Evolutionary conservation across 2,329 filamentous ascomycete genomes (phyloP).

Genomic region (Colletotrichum destructivum): DNA sequence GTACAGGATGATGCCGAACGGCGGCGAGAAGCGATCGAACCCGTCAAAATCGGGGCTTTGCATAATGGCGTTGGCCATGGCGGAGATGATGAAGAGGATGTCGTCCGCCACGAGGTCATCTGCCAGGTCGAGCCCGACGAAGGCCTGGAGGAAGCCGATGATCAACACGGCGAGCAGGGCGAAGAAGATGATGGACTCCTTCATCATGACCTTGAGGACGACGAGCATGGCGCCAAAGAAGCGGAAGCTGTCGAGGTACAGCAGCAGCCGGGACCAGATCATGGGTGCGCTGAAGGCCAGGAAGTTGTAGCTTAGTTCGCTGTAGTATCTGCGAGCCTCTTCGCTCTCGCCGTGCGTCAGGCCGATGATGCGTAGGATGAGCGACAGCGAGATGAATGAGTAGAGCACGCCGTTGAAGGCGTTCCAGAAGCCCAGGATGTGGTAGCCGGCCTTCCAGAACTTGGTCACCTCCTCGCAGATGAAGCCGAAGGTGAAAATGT

Average conservation of each 20-base stretch:
- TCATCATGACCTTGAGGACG: conserved; percentile 95
- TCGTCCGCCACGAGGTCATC: conserved; percentile 80
- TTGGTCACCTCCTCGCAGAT: conserved; percentile 90
- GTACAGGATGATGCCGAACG: conserved; percentile 95
- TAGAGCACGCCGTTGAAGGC: conserved; percentile 93
- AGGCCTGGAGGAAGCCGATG: conserved; percentile 91
- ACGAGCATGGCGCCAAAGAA: conserved; percentile 99
- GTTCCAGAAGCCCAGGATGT: conserved; percentile 97
- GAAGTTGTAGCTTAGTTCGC: conserved; percentile 92
- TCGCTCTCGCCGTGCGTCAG: conserved; percentile 72
- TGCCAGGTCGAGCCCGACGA: conserved; percentile 89
- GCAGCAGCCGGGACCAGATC: conserved; percentile 94
- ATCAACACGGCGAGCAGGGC: conserved; percentile 88
- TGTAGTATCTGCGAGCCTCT: conserved; percentile 74
- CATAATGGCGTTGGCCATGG: conserved; percentile 93
- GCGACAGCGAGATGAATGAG: conserved; percentile 81
- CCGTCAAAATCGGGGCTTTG: conserved; percentile 90
- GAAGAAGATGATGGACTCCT: conserved; percentile 96
- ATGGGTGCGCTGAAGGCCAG: conserved; percentile 93
- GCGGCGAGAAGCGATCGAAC: conserved; percentile 92
- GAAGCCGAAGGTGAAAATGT: conserved; percentile 92
- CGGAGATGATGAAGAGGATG: conserved; percentile 80
- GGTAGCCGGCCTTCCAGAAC: conserved; percentile 92
- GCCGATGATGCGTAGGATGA: conserved; percentile 85
- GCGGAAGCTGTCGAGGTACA: conserved; percentile 93